A percentile compares a stretch with the other conserved stretches of the same genome.
phyloP scores from a whole-genome alignment of 345 rosid genomes.

The Theobroma cacao region DNA sequence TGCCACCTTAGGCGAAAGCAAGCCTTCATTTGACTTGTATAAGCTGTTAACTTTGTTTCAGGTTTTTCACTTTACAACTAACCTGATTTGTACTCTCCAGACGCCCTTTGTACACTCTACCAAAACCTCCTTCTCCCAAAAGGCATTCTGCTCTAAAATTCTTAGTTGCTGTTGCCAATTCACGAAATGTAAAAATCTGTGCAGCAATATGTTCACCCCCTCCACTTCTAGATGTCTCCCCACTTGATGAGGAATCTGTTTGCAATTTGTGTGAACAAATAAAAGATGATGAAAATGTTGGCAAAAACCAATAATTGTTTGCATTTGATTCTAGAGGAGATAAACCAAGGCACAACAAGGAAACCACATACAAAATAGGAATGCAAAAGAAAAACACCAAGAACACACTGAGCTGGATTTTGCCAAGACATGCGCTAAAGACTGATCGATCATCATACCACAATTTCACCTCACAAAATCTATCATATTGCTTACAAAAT shows the following conservation, averaged over 20 bases:
- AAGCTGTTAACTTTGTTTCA: background rate
- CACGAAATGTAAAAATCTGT: slow-evolving; percentile 69
- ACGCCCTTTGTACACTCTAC: slow-evolving; percentile 79
- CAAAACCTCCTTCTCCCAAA: slow-evolving; percentile 91
- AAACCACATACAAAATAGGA: background rate
- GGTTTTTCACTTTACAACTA: background rate
- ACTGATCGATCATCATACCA: background rate
- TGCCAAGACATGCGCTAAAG: background rate
- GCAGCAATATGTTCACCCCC: slow-evolving; percentile 59
- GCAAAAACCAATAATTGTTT: background rate
- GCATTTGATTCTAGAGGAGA: background rate
- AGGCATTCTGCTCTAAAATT: slow-evolving; percentile 78
- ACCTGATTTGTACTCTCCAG: slow-evolving; percentile 67
- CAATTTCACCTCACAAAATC: background rate
- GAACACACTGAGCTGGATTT: background rate
- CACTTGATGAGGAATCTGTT: slow-evolving; percentile 30
- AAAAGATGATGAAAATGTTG: slow-evolving; percentile 5
- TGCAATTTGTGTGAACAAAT: slow-evolving; percentile 39
- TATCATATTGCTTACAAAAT: background rate
- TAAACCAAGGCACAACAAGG: background rate
- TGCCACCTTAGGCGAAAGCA: background rate
- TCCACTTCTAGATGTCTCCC: slow-evolving; percentile 40
- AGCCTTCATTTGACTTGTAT: background rate
- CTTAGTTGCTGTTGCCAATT: slow-evolving; percentile 74
- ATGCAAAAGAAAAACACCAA: background rate